Conservation (phyloP, 257 asterid genomes). For the Nicotiana attenuata region DNA sequence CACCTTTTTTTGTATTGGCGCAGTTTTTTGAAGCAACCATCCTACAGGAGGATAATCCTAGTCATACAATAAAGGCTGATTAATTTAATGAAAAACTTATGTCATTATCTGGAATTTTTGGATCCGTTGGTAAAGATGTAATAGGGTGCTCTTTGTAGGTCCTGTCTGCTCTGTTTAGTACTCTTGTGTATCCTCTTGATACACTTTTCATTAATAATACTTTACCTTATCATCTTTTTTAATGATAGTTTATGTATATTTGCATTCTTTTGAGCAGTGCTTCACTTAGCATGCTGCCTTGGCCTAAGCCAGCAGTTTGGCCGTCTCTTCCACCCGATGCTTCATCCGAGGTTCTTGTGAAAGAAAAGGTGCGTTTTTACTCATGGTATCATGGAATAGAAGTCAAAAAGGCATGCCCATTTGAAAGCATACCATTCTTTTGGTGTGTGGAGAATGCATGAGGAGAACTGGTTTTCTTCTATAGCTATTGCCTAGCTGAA, state of each 20-base stretch:
- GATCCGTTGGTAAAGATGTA: too few relatives aligned
- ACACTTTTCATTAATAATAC: too few relatives aligned
- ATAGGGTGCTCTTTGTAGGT: too few relatives aligned
- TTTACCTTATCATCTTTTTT: background rate
- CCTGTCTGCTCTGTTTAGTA: too few relatives aligned
- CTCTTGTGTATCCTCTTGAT: too few relatives aligned
- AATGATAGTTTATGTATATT: slow-evolving; percentile 13
- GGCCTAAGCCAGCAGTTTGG: slow-evolving; percentile 99
- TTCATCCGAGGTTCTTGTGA: slow-evolving; percentile 79
- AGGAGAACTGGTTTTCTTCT: background rate
- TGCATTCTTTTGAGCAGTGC: slow-evolving; percentile 54
- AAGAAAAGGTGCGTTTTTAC: slow-evolving; percentile 75
- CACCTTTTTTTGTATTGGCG: background rate
- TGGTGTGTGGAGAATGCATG: background rate
- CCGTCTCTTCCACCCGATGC: slow-evolving; percentile 87
- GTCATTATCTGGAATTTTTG: too few relatives aligned
- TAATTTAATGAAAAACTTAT: slow-evolving; percentile 10
- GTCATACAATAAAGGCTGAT: slow-evolving; percentile 18
- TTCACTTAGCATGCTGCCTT: slow-evolving; percentile 92
- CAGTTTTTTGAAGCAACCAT: background rate
- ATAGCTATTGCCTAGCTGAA: background rate
- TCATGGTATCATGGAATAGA: slow-evolving; percentile 13
- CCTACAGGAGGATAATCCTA: background rate
- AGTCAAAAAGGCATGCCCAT: background rate
- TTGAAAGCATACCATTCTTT: slow-evolving; percentile 7